Evolutionary conservation across 495 filamentous ascomycete species (phyloP), one percentile per base, ranked within the genome.

Genomic region (Neurospora intermedia): DNA sequence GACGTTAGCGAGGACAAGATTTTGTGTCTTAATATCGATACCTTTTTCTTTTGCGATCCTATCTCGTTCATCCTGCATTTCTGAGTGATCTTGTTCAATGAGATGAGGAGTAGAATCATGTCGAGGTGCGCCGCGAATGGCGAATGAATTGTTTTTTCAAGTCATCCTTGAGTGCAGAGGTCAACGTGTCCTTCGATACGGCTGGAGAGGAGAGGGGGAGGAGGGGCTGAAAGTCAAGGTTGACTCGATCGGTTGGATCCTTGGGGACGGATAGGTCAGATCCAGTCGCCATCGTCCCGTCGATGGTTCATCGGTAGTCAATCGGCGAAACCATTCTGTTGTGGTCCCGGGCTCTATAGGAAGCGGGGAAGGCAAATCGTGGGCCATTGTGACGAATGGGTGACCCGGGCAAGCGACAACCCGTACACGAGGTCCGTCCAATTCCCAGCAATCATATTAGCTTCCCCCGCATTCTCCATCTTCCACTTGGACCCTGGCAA

Each of bases 391-490:
- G 15, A 62, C 54, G 27, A 35, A 13, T 35, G 54, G 54, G 27
- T 62, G 54, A 62, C 54, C 23, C 31, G 48, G 54, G 23, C 16
- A 13, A 62, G 23, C 16, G 54, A 62, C 54, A 62, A 35, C 54
- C 54, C 23, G 27, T 35, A 35, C 54, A 35, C 13, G 27, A 62
- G 54, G 54, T 62, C 54, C 54, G 54, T 62, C 6, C 27, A 62
- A 16, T 27, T 62, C 54, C 15, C 27, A 62, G 54, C 6, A 62
- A 62, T 27, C 54, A 62, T 59, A 59, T 27, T 62, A 62, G 54
- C 54, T 71, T 46, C 43, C 69, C 69, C 69, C 69, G 69, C 69
- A 71, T 71, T 71, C 40, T 71, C 35, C 69, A 62, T 62, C 54
- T 31, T 62, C 27, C 54, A 62, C 54, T 31, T 62, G 6, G 54